Conservation (phyloP, 208 protist genomes). For the Leishmania major region DNA sequence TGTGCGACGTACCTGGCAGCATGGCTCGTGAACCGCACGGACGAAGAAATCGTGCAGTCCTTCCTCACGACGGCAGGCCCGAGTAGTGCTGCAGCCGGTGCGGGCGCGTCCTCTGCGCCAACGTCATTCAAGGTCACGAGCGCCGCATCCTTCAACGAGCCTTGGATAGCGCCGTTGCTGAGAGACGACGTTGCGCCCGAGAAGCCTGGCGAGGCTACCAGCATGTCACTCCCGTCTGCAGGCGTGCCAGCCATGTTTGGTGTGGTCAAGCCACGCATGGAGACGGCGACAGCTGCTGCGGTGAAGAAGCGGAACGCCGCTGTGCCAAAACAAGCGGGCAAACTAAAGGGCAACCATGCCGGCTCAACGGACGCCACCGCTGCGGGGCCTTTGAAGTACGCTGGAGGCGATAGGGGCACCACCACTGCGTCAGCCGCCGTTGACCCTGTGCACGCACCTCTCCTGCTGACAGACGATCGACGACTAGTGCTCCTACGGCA, state of each 20-base stretch:
- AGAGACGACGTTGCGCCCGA: neutral
- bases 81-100: neutral
- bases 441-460: neutral
- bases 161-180: conserved; percentile 13
- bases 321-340: neutral
- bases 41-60: conserved; percentile 54
- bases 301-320: neutral
- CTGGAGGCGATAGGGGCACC: neutral
- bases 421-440: neutral
- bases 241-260: neutral
- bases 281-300: neutral
- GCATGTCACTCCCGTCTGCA: neutral
- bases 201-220: neutral
- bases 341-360: neutral
- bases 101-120: neutral
- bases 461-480: conserved; percentile 22
- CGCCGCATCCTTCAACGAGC: conserved; percentile 11
- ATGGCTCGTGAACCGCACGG: conserved; percentile 58
- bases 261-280: neutral
- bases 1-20: conserved; percentile 56
- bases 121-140: neutral
- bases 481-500: conserved; percentile 26
- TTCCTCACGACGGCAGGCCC: conserved; percentile 25
- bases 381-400: neutral
- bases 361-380: neutral